A percentile compares a stretch with the other conserved stretches of the same genome.
phyloP scores from a whole-genome alignment of 2,329 filamentous ascomycete genomes.

The Neonectria sp. region DNA sequence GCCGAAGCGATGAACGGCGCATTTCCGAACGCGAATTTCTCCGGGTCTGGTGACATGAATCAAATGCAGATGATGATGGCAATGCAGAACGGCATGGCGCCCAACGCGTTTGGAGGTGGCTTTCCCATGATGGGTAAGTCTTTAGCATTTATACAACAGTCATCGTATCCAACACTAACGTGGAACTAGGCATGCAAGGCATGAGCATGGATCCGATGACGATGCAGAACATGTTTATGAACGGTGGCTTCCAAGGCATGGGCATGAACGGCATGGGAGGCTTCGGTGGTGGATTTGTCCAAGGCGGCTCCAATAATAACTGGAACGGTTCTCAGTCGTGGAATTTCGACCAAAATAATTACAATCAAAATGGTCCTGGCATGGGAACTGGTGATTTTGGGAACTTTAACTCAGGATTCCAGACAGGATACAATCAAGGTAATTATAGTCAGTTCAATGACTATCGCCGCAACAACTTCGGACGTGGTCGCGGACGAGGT shows the following conservation, averaged over 20 bases:
- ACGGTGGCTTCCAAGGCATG: constrained; percentile 83
- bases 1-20: constrained; percentile 59
- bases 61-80: constrained; percentile 88
- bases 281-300: constrained; percentile 74
- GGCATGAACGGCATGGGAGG: constrained; percentile 85
- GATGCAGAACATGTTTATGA: constrained; percentile 86
- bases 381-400: constrained; percentile 87
- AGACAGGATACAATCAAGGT: constrained; percentile 85
- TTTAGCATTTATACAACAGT: constrained; percentile 1
- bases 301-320: constrained; percentile 81
- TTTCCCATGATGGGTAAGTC: constrained; percentile 91
- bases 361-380: constrained; percentile 87
- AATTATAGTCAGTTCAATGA: constrained; percentile 89
- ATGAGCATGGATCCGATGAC: constrained; percentile 88
- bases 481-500: constrained; percentile 76
- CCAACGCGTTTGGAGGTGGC: constrained; percentile 67
- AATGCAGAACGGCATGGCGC: constrained; percentile 78
- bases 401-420: constrained; percentile 83
- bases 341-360: constrained; percentile 91
- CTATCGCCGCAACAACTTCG: constrained; percentile 79
- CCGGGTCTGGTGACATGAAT: constrained; percentile 76
- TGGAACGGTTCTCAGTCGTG: constrained; percentile 87
- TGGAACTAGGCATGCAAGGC: constrained; percentile 77
- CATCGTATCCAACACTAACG: constrained; percentile 47
- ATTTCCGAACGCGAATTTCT: constrained; percentile 73